Evolutionary conservation across 345 rosid species (phyloP), one percentile per base, ranked within the genome.

Genomic region (Aurinia saxatilis): DNA sequence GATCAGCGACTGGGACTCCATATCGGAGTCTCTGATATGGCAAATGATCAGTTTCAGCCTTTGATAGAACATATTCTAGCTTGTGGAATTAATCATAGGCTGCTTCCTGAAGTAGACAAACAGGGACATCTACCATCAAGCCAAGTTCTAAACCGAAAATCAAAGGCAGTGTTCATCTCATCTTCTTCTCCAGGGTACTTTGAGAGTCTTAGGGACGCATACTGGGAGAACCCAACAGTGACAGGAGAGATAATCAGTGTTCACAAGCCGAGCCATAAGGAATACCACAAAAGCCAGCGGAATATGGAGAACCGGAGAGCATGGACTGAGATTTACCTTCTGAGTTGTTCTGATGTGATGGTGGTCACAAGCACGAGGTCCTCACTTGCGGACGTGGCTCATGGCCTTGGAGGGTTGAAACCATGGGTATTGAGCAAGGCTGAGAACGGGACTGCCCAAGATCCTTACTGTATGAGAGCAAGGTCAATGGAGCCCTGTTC

Each of bases 401-500:
- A 63, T 17, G 69, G 70, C 10, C 70, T 56, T 55, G 74, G 59
- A 54, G 69, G 70, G 42, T 38, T 73, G 17, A 76, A 35, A 48
- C 72, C 77, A 19, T 76, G 80, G 77, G 56, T 76, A 31, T 27
- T 76, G 51, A 40, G 45, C 67, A 71, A 47, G 27, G 47, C 50
- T 31, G 65, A 61, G 29, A 57, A 68, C 13, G 33, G 27, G 25
- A 45, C 59, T 50, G 36, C 27, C 12, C 65, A 68, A 11, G 80
- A 73, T 44, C 72, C 75, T 6, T 66, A 40, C 52, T 77, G 80
- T 61, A 42, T 37, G 6, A 60, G 42, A 60, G 75, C 57, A 45
- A 60, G 40, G 64, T 72, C 77, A 11, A 60, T 72, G 60, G 75
- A 78, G 62, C 79, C 77, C 29, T 65, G 75, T 38, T 75, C 60